Evolutionary conservation across 352 stramenopile genomes (phyloP), one percentile per base, ranked within the genome.

Genomic region (Phytophthora colocasiae): DNA sequence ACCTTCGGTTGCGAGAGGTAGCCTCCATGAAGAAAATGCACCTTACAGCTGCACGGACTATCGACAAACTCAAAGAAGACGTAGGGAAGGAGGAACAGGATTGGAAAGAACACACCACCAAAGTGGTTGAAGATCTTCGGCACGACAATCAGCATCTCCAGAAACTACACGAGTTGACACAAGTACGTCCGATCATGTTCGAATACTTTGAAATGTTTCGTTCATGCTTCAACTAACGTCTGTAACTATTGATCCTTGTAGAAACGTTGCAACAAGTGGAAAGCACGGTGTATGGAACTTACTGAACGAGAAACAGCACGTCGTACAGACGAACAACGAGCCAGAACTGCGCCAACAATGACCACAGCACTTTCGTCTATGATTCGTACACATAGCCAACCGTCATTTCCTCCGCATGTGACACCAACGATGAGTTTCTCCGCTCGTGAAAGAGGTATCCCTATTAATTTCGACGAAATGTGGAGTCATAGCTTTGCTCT

Each of bases 201-300:
- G 6, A 1, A 22, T 31, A 31, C 27, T 31, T 31, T 31, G 6
- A 31, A 31, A 2, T 31, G 8, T 22, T 38, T 39, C 9, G 4
- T 36, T 36, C 31, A 14, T 36, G 38, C 8, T 12, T 41, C 14
- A 27, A 9, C 47, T 64, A 61, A 54, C 11, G 14, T 14, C 8
- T 36, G 11, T 36, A 4, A 45, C 11, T 19, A 51, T 43, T 24
- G 24, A 9, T 17, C 41, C 11, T 39, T 38, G 2, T 17, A 92
- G 75, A 91, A 90, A 74, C 84, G 84, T 14, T 85, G 78, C 49
- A 58, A 73, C 53, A 92, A 92, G 59, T 92, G 84, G 84, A 92
- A 91, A 55, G 68, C 72, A 38, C 72, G 80, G 10, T 91, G 72
- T 38, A 53, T 83, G 19, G 78, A 84, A 6, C 66, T 91, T 9